A percentile compares a stretch with the other conserved stretches of the same genome.
phyloP scores from a whole-genome alignment of 805 yeast species.

The Saccharomycopsis fermentans region DNA sequence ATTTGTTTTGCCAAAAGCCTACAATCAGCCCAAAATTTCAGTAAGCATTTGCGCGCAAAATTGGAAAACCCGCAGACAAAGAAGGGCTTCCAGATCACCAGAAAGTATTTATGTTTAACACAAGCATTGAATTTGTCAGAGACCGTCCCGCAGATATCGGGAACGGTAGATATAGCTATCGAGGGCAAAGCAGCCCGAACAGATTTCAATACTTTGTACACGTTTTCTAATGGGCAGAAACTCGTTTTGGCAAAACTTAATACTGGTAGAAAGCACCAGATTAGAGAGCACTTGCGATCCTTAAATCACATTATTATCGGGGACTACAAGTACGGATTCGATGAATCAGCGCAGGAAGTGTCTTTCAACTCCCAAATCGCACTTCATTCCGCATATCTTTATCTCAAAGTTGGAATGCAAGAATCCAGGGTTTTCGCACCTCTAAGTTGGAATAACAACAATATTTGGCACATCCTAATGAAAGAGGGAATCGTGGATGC shows the following conservation, averaged over 20 bases:
- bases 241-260: constrained; percentile 24
- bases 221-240: constrained; percentile 13
- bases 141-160: not conserved
- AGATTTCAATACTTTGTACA: constrained; percentile 17
- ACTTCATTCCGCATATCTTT: constrained; percentile 29
- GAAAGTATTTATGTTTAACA: constrained; percentile 29
- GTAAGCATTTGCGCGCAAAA: constrained; percentile 23
- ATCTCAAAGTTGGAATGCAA: constrained; percentile 27
- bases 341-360: constrained; percentile 1
- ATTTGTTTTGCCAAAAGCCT: constrained; percentile 28
- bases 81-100: constrained; percentile 26
- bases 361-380: constrained; percentile 24
- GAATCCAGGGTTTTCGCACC: constrained; percentile 15
- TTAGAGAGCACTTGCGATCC: constrained; percentile 27
- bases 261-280: constrained; percentile 34
- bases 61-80: constrained; percentile 31
- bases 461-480: constrained; percentile 3
- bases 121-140: not conserved
- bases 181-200: constrained; percentile 17
- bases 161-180: constrained; percentile 1
- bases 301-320: constrained; percentile 25
- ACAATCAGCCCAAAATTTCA: constrained; percentile 26
- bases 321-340: constrained; percentile 5
- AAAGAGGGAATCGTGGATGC: not conserved
- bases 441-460: constrained; percentile 6